Conservation (phyloP, 2,329 filamentous ascomycete genomes). For the Calonectria fujianensis region DNA sequence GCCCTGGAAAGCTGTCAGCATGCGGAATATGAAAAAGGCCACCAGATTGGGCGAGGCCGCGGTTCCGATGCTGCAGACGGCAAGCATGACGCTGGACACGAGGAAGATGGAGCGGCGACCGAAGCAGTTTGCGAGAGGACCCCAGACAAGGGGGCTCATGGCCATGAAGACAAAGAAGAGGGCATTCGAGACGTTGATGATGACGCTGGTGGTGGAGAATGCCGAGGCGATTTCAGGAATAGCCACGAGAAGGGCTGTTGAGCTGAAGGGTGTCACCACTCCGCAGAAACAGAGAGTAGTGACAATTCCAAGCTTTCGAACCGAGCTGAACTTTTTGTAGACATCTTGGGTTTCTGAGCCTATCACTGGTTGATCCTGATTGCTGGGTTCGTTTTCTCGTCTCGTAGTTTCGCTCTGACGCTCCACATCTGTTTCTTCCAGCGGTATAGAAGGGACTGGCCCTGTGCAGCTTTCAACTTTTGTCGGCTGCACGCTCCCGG, state of each 20-base stretch:
- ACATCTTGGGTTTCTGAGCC: constrained; percentile 16
- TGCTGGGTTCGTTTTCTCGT: not conserved
- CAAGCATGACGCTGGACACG: constrained; percentile 68
- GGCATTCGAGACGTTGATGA: constrained; percentile 80
- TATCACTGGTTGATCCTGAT: not conserved
- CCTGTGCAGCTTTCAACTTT: not conserved
- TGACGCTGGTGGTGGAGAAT: constrained; percentile 45
- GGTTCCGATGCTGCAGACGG: constrained; percentile 78
- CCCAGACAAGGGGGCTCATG: constrained; percentile 78
- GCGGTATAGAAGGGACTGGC: not conserved
- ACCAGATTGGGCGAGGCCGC: constrained; percentile 80
- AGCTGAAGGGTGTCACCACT: constrained; percentile 47
- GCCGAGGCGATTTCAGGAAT: constrained; percentile 49
- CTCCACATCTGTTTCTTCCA: constrained; percentile 14
- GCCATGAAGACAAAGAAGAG: constrained; percentile 84
- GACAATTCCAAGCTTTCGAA: constrained; percentile 51
- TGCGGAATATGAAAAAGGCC: constrained; percentile 80
- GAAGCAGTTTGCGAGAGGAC: constrained; percentile 77
- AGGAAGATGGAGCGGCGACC: constrained; percentile 67
- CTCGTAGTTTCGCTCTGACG: not conserved
- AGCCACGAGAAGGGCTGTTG: constrained; percentile 47
- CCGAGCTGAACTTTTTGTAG: constrained; percentile 50
- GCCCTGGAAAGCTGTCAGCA: constrained; percentile 82
- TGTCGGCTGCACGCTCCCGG: too few species aligned
- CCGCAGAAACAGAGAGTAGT: constrained; percentile 48